Evolutionary conservation across 2,329 filamentous ascomycete species (phyloP), one percentile per base, ranked within the genome.

Genomic region (Fusarium sacchari): DNA sequence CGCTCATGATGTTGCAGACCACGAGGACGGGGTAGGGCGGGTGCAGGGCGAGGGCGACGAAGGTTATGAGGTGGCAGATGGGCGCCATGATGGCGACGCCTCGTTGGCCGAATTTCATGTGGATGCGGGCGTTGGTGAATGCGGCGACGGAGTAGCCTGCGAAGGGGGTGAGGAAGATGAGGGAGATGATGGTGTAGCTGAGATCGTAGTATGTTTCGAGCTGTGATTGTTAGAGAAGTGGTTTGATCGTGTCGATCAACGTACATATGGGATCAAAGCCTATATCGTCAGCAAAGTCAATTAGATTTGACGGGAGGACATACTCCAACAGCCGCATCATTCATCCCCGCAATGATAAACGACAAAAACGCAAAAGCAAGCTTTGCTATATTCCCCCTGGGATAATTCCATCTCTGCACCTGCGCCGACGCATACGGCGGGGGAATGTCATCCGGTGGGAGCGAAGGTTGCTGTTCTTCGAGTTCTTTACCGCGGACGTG

Each of bases 21-120:
- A 92, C 88, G 0, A 93, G 83, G 0, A 89, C 89, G 0, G 90
- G 89, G 68, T 89, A 93, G 0, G 90, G 90, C 0, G 91, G 91
- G 74, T 93, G 91, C 0, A 88, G 78, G 6, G 87, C 85, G 24
- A 91, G 84, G 37, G 91, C 84, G 44, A 88, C 81, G 75, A 92
- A 93, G 3, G 91, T 87, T 39, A 90, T 76, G 20, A 92, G 78
- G 78, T 93, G 91, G 72, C 88, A 90, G 7, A 84, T 76, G 0
- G 91, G 90, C 0, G 87, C 89, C 57, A 93, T 83, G 62, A 92
- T 79, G 5, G 91, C 90, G 7, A 93, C 86, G 4, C 92, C 92
- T 9, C 91, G 87, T 72, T 92, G 91, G 22, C 92, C 92, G 37
- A 89, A 85, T 8, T 81, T 84, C 60, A 89, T 80, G 74, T 92